A percentile compares a stretch with the other conserved stretches of the same genome.
These are phyloP conservation scores for Cryptococcus neoformans DNA, from an alignment of 1,284 basidiomycete species.

Conservation along the genomic window DNA sequence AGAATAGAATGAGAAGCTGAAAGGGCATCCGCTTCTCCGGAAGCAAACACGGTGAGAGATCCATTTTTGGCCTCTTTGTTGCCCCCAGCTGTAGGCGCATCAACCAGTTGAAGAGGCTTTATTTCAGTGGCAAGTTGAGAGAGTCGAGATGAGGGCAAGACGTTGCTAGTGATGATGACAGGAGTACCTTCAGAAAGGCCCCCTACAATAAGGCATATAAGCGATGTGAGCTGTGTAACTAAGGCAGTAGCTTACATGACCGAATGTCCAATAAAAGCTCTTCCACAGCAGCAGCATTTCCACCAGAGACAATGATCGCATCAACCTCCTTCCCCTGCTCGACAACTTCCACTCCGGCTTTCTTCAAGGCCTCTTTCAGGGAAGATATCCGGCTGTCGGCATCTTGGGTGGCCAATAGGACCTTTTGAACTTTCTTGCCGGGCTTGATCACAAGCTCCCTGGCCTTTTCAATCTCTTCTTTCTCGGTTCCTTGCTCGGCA, in stretches of 20 bases:
- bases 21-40: conserved; percentile 25
- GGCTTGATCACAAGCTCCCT: conserved; percentile 22
- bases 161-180: conserved; percentile 46
- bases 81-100: conserved; percentile 46
- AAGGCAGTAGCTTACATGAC: too few relatives aligned
- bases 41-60: conserved; percentile 43
- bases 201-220: background rate
- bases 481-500: conserved; percentile 23
- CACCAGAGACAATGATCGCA: conserved; percentile 25
- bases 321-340: conserved; percentile 24
- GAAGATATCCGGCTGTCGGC: conserved; percentile 21
- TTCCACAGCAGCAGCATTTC: background rate
- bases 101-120: conserved; percentile 32
- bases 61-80: conserved; percentile 31
- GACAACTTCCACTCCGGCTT: conserved; percentile 20
- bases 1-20: conserved; percentile 25
- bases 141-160: conserved; percentile 32
- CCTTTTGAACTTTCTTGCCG: conserved; percentile 12
- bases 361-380: conserved; percentile 24
- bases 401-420: conserved; percentile 34
- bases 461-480: conserved; percentile 26
- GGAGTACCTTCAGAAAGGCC: conserved; percentile 13
- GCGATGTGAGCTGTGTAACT: conserved; percentile 18
- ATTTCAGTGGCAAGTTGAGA: conserved; percentile 20
- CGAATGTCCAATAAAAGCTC: too few relatives aligned